phyloP scores from a whole-genome alignment of 108 stramenopile genomes.

The Nitzschia sp. region DNA sequence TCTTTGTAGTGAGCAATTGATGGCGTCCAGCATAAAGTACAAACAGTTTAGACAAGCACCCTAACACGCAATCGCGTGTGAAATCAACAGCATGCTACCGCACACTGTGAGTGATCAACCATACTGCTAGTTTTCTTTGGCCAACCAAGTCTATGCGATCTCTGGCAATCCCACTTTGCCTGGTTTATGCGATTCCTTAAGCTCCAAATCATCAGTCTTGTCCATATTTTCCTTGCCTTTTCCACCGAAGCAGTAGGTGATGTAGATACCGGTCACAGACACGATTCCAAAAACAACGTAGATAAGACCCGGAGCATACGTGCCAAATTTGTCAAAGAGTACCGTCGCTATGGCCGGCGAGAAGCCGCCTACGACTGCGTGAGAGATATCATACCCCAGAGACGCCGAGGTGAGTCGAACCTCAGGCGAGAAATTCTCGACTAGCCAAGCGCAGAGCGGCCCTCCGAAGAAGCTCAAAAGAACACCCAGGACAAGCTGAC shows the following conservation, averaged over 20 bases:
- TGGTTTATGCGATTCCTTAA: not conserved
- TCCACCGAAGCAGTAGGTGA: slow-evolving; percentile 23
- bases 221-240: slow-evolving; percentile 1
- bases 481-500: slow-evolving; percentile 56
- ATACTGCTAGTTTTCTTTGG: no score
- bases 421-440: slow-evolving; percentile 62
- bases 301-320: slow-evolving; percentile 44
- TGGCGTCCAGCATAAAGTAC: no score
- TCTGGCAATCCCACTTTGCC: slow-evolving; percentile 3
- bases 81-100: no score
- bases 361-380: slow-evolving; percentile 60
- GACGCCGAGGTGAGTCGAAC: slow-evolving; percentile 54
- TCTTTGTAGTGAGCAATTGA: no score
- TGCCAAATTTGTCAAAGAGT: slow-evolving; percentile 43
- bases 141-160: slow-evolving; percentile 1
- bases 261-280: slow-evolving; percentile 30
- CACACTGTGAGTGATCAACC: no score
- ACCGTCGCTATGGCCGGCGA: slow-evolving; percentile 62
- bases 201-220: not conserved
- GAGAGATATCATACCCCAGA: slow-evolving; percentile 66
- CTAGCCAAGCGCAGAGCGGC: slow-evolving; percentile 65
- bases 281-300: slow-evolving; percentile 51
- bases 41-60: no score
- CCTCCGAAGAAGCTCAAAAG: slow-evolving; percentile 56
- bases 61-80: no score